Evolutionary conservation across 192 early-diverging fungal species (phyloP).

Genomic region (Coemansia sp.): DNA sequence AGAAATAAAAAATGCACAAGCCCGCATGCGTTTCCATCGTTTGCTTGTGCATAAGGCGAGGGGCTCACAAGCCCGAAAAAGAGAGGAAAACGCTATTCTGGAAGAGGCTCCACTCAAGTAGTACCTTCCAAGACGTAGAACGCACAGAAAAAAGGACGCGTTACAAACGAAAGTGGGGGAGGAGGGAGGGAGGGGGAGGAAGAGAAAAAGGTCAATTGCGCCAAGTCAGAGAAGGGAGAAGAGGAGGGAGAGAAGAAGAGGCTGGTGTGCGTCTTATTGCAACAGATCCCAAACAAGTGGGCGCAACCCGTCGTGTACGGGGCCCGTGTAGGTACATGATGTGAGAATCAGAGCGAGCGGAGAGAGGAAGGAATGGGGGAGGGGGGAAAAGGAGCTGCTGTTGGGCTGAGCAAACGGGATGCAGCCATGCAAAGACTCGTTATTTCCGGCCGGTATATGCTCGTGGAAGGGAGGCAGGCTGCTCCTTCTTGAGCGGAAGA

Average conservation of each 20-base stretch:
- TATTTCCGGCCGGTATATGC: background rate
- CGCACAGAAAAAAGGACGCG: too few relatives aligned
- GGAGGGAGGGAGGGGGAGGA: too few relatives aligned
- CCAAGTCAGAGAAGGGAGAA: background rate
- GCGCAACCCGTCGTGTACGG: background rate
- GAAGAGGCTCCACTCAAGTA: too few relatives aligned
- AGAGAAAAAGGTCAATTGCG: background rate
- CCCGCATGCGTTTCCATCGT: constrained; percentile 27
- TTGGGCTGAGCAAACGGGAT: background rate
- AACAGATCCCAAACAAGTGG: constrained; percentile 1
- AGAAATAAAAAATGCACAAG: constrained; percentile 41
- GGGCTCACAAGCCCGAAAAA: background rate
- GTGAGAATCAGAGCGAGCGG: background rate
- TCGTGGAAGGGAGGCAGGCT: background rate
- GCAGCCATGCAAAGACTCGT: background rate
- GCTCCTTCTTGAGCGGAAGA: background rate
- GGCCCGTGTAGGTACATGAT: too few relatives aligned
- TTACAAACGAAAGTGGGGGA: too few relatives aligned
- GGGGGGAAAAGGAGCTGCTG: too few relatives aligned
- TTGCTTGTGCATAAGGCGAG: constrained; percentile 20
- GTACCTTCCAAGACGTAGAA: too few relatives aligned
- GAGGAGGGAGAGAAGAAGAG: background rate
- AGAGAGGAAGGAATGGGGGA: background rate
- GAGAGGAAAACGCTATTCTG: background rate
- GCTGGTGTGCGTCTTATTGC: background rate